Evolutionary conservation across 2,329 filamentous ascomycete species (phyloP), one percentile per base, ranked within the genome.

Genomic region (Beauveria australis): DNA sequence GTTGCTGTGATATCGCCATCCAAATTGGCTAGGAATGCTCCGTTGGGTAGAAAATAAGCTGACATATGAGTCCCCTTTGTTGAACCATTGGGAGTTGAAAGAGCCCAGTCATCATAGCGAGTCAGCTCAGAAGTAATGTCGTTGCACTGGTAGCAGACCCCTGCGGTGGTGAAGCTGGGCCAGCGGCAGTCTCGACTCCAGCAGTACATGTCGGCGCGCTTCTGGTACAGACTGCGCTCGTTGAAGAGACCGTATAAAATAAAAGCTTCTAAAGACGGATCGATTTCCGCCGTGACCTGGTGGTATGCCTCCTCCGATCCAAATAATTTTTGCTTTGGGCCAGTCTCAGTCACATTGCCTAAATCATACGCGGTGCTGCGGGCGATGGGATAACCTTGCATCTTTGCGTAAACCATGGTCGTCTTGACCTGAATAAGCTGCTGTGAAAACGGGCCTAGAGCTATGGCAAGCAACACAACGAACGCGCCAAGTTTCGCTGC

Each of bases 161-260:
- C 66, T 6, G 65, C 62, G 3, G 64, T 67, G 16, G 64, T 54
- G n/a, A 67, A 68, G 0, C 54, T 60, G 7, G 60, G 53, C 66
- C 65, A 68, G 2, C 62, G 67, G 43, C 66, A 67, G 55, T 67
- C 64, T 1, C 63, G 60, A 0, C 64, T 63, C 5, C 64, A 59
- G 33, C 66, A 68, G 26, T 7, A 6, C 26, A 30, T 49, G 47
- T 30, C 7, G 18, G 24, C 14, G 24, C 47, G 30, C 30, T 33
- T 18, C 26, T 49, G 47, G 4, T 61, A 62, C 8, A 65, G 1
- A 53, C 30, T 37, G 65, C 61, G 43, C 37, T 61, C 54, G 14
- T 59, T 59, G 28, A 61, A 63, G 1, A 64, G 41, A 0, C 63
- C 61, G 3, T 52, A 59, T 16, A 66, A n/a, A 1, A 67, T 65